These are phyloP conservation scores for Mucor racemosus DNA, from an alignment of 371 early-diverging fungal genomes.

Conservation along the genomic window DNA sequence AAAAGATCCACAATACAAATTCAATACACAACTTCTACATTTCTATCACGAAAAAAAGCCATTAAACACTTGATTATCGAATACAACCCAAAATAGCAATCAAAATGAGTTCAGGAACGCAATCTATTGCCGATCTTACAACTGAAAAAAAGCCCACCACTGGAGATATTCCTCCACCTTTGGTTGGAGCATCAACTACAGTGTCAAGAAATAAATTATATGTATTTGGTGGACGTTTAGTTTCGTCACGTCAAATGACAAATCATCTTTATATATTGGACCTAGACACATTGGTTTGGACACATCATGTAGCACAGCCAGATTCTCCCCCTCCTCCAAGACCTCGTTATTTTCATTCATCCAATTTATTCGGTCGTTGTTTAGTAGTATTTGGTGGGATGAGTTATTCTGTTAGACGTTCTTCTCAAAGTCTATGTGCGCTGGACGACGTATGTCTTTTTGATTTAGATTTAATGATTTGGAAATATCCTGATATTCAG, in stretches of 20 bases:
- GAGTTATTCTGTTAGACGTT: slow-evolving; percentile 42
- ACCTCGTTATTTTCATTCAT: slow-evolving; percentile 80
- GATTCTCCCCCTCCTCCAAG: slow-evolving; percentile 47
- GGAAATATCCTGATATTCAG: slow-evolving; percentile 56
- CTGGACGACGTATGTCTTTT: slow-evolving; percentile 71
- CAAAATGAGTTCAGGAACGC: slow-evolving; percentile 25
- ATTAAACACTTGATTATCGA: background rate
- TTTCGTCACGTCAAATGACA: slow-evolving; percentile 68
- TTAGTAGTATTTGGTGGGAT: slow-evolving; percentile 73
- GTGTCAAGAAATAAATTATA: slow-evolving; percentile 62
- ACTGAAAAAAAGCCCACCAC: slow-evolving; percentile 70
- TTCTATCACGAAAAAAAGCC: background rate
- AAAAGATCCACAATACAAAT: background rate
- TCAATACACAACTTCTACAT: background rate
- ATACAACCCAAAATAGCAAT: background rate
- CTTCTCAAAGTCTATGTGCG: slow-evolving; percentile 47
- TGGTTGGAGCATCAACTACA: slow-evolving; percentile 72
- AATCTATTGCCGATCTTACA: slow-evolving; percentile 76
- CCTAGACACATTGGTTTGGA: slow-evolving; percentile 64
- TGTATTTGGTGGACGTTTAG: slow-evolving; percentile 76
- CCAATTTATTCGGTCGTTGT: slow-evolving; percentile 60
- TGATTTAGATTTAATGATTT: slow-evolving; percentile 59
- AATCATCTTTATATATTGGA: slow-evolving; percentile 72
- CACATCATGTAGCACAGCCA: slow-evolving; percentile 32
- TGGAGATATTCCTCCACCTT: slow-evolving; percentile 67